Percentiles rank a stretch among this genome's conserved stretches.
These are phyloP conservation scores for Saccharomycopsis babjevae DNA, from an alignment of 805 yeast species.

Conservation along the genomic window DNA sequence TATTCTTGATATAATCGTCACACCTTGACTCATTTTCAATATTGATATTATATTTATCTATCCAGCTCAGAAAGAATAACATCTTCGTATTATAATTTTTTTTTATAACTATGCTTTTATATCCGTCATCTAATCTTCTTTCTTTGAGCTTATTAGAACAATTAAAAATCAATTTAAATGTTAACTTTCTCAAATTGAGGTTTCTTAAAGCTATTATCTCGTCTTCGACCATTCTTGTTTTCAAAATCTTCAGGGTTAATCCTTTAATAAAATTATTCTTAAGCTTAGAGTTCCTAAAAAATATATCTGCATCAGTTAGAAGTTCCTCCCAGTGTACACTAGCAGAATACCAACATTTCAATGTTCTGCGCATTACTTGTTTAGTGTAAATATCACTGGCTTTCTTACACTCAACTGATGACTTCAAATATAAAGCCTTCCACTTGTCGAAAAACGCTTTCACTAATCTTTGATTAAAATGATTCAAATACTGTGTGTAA, in stretches of 20 bases:
- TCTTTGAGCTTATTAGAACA: background rate
- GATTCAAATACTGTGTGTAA: background rate
- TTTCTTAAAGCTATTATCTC: background rate
- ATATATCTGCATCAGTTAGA: background rate
- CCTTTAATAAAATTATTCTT: background rate
- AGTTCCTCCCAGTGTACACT: background rate
- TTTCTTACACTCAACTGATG: background rate
- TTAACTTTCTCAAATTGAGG: background rate
- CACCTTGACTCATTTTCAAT: background rate
- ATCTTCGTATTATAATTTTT: background rate
- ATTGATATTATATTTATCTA: background rate
- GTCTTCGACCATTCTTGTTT: background rate
- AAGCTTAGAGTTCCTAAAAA: background rate
- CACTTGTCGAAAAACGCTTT: constrained; percentile 4
- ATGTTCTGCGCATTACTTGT: background rate
- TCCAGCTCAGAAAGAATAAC: constrained; percentile 2
- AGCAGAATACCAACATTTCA: constrained; percentile 6
- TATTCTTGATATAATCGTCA: background rate
- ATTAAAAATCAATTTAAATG: background rate
- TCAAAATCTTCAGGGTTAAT: background rate
- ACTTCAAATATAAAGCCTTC: background rate
- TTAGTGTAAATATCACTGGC: background rate
- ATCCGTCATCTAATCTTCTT: constrained; percentile 1
- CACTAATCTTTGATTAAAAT: background rate
- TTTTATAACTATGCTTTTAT: background rate